Base-by-base conservation (phyloP, 1,284 basidiomycete species). In the Rhodofomes roseus region DNA sequence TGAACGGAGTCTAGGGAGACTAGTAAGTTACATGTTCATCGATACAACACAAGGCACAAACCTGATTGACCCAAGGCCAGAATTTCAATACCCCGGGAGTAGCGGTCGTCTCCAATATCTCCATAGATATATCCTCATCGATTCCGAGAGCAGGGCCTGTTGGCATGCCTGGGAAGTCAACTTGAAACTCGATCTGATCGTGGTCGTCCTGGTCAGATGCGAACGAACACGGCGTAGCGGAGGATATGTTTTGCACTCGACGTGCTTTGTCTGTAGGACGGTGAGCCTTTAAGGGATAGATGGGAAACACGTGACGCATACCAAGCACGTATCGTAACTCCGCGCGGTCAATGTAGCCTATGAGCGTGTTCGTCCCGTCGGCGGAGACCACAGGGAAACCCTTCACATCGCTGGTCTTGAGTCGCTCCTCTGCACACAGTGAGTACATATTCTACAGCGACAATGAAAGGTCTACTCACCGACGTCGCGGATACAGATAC, bases 61-160 rank as follows among this genome's bases (percentile, higher is more conserved):
- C 94, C 81, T 93, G 89, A 72, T 97, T 96, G 0, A 96, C 93
- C 87, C 92, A 97, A 12, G 92, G 90, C 78, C 90, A 92, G 55
- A 97, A 84, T 69, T 90, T 89, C 23, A 97, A 77, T 18, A 81
- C 78, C 62, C 85, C 80, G 11, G 80, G 78, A 1, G 80, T 79
- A 1, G 81, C 78, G 5, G 81, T 81, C 14, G 79, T 80, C 62
- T 84, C 82, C 52, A 90, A 79, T 41, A 91, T 77, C 59, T 85
- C 80, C 60, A 80, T 78, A 1, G 83, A 78, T 48, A 84, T 76
- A n/a, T 87, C 88, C 58, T 90, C 89, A 63, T 89, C 89, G 12
- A 81, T 77, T 6, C 83, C 85, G 23, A 86, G 72, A 9, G 81
- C 81, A 16, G 80, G 79, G 18, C 79, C 83, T 43, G 80, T 77